Conservation (phyloP, 1,139 yeast genomes). For the Sugiyamaella grinbergsii region DNA sequence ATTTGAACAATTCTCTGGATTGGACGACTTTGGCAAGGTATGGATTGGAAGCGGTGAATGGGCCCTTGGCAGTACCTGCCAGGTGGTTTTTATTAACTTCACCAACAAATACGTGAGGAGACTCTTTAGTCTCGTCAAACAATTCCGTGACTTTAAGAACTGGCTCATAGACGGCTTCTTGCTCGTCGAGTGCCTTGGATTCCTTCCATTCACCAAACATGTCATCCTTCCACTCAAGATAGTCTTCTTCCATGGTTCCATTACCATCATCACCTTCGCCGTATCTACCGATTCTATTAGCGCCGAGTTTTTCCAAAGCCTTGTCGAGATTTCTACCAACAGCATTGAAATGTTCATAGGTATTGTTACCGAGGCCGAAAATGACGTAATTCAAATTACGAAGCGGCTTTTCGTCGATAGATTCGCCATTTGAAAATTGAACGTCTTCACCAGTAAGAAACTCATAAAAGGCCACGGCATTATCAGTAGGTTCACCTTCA, state of each 20-base stretch:
- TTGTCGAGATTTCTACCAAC: constrained; percentile 66
- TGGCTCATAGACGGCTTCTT: constrained; percentile 77
- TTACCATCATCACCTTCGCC: constrained; percentile 96
- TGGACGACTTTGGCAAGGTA: constrained; percentile 67
- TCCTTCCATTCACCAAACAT: constrained; percentile 68
- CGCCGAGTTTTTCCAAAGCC: constrained; percentile 63
- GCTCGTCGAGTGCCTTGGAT: constrained; percentile 69
- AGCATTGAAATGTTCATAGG: constrained; percentile 88
- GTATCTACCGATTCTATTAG: constrained; percentile 64
- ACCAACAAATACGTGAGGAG: constrained; percentile 67
- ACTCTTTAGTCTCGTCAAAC: constrained; percentile 40
- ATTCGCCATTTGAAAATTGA: constrained; percentile 42
- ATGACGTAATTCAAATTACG: constrained; percentile 67
- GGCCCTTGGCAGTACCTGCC: constrained; percentile 58
- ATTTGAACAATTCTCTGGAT: constrained; percentile 70
- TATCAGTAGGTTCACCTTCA: constrained; percentile 98
- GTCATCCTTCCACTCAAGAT: constrained; percentile 85
- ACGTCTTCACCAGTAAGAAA: constrained; percentile 43
- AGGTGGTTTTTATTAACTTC: constrained; percentile 77
- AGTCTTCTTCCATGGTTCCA: constrained; percentile 95
- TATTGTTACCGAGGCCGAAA: constrained; percentile 91
- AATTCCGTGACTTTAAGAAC: constrained; percentile 53
- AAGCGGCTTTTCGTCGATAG: constrained; percentile 62
- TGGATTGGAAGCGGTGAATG: constrained; percentile 83
- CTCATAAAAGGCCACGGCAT: constrained; percentile 70